These are phyloP conservation scores for Wallacemonas sp. DNA, from an alignment of 208 protist genomes.

Conservation along the genomic window DNA sequence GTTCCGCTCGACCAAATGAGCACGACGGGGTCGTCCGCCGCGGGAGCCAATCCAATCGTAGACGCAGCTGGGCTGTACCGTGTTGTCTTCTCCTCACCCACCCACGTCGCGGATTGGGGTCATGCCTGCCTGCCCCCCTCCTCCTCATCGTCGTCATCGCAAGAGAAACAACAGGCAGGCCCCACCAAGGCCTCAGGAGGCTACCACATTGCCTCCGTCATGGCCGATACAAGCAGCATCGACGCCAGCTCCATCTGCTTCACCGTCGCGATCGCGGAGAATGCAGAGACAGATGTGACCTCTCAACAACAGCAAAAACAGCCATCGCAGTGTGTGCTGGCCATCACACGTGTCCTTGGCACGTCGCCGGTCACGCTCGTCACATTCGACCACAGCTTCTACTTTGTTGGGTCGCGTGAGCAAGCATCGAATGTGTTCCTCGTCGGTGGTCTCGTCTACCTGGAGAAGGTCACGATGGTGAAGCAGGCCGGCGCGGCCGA, in stretches of 20 bases:
- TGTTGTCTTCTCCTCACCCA: slow-evolving; percentile 32
- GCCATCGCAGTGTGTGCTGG: slow-evolving; percentile 16
- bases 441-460: slow-evolving; percentile 34
- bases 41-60: slow-evolving; percentile 11
- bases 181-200: neutral
- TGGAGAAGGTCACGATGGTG: neutral
- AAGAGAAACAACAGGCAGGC: neutral
- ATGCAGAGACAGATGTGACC: too few species aligned
- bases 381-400: slow-evolving; percentile 41
- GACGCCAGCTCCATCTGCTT: slow-evolving; percentile 20
- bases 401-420: slow-evolving; percentile 36
- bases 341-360: slow-evolving; percentile 24
- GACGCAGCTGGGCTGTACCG: slow-evolving; percentile 23
- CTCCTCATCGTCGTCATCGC: neutral
- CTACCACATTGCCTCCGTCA: slow-evolving; percentile 15
- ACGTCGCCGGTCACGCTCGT: slow-evolving; percentile 7
- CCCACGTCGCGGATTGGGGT: slow-evolving; percentile 12
- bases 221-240: slow-evolving; percentile 35
- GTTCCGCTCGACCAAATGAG: neutral
- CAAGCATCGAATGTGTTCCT: slow-evolving; percentile 37
- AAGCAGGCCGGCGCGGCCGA: neutral
- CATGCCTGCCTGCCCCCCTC: neutral
- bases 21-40: slow-evolving; percentile 16
- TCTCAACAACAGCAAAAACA: too few species aligned
- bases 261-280: neutral